Evolutionary conservation across 2,329 filamentous ascomycete genomes (phyloP), one percentile per base, ranked within the genome.

Genomic region (Lecanicillium sp.): DNA sequence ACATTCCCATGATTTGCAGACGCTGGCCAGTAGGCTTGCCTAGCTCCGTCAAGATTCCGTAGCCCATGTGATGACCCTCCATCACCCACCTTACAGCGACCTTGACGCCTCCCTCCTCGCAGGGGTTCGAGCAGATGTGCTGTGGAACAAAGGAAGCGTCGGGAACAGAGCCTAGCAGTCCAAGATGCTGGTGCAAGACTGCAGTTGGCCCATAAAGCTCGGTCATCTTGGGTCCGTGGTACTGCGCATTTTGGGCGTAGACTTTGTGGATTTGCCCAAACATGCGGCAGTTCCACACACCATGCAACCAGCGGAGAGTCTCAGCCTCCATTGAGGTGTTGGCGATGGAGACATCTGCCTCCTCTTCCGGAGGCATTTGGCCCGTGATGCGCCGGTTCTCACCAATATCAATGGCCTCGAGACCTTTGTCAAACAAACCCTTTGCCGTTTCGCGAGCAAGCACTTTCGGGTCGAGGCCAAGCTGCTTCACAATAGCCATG

Each of bases 1-100:
- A 35, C 35, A 42, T 32, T n/a, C 35, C 40, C 35, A 42, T 38
- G 32, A 42, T 28, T 18, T 42, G 35, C n/a, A 38, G 25, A 25
- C 35, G 16, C 20, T 39, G 37, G 20, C 37, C 37, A 19, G 9
- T 34, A 12, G 37, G 37, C 29, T 15, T 17, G 12, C 37, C 37
- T 3, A 39, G 37, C 12, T 33, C 37, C 5, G 31, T 16, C 19
- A 39, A 20, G 12, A 33, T 33, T 11, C 37, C 37, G 20, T 39
- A 17, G 2, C 37, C 37, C 15, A 39, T 29, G 9, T 20, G 30
- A n/a, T 39, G 37, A n/a, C 37, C 37, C 9, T 33, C 30, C 5
- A 39, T 39, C 22, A 39, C 22, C 37, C 37, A 39, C 4, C 37
- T 18, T 15, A 39, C 37, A 4, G 37, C 37, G 9, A 39, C 37